These are phyloP conservation scores for Quercus gilva DNA, from an alignment of 306 rosid species.

Conservation along the genomic window DNA sequence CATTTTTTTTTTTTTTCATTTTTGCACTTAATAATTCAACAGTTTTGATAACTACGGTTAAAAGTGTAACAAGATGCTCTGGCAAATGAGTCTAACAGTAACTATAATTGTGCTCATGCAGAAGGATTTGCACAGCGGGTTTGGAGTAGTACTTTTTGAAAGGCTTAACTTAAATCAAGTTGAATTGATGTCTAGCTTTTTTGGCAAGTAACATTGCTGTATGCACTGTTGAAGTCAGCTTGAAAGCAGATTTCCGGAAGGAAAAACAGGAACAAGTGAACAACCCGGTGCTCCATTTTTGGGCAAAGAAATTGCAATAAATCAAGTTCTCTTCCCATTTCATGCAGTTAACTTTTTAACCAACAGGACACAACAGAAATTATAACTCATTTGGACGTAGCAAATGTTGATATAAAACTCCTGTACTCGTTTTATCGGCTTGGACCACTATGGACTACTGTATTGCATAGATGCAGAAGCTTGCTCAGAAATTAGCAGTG, in stretches of 20 bases:
- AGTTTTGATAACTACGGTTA: no score
- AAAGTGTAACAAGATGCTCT: no score
- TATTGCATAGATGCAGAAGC: not conserved
- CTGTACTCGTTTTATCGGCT: not conserved
- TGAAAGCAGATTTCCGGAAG: no score
- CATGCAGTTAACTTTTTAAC: not conserved
- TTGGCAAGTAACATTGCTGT: not conserved
- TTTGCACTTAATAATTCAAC: no score
- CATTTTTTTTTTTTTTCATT: no score
- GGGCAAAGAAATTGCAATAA: not conserved
- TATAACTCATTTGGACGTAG: not conserved
- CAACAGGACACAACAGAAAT: not conserved
- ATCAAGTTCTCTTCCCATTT: not conserved
- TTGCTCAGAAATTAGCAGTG: slow-evolving; percentile 3
- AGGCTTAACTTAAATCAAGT: not conserved
- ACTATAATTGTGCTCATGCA: not conserved
- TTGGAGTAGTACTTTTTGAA: not conserved
- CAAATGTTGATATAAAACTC: not conserved
- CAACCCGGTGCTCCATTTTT: not conserved
- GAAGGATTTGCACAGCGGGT: not conserved
- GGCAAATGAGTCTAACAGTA: no score
- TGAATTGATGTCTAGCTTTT: not conserved
- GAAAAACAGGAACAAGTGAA: not conserved
- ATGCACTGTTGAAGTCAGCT: not conserved
- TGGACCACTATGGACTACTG: not conserved